Evolutionary conservation across 1,284 basidiomycete genomes (phyloP), one percentile per base, ranked within the genome.

Genomic region (Cystobasidium sp.): DNA sequence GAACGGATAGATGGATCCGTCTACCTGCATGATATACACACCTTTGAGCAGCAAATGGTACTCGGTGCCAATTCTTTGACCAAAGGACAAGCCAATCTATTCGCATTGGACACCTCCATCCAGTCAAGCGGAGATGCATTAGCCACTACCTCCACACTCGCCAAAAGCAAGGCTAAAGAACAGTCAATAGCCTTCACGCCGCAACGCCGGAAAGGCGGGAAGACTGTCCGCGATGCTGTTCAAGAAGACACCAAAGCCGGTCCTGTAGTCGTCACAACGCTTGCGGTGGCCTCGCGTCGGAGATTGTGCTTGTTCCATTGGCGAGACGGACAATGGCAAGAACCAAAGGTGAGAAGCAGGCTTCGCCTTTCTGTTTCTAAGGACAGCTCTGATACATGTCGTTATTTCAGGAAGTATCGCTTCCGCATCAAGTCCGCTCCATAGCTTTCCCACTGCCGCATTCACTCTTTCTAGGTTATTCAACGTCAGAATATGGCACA

Each of bases 251-350:
- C 6, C 7, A 55, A 22, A 18, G 69, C 55, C 9, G 62, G 51
- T 9, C 75, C 75, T 31, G 46, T 52, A 7, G 70, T 76, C n/a
- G 52, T 92, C n/a, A 91, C 92, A 0, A 87, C 88, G 72, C 85
- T 99, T 9, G 86, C 93, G 4, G 86, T 98, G 7, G 95, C 93
- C 16, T 95, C 94, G 80, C 85, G 90, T 77, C 87, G 94, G 76
- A 93, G 90, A 81, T 87, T 94, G 0, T 88, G 96, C 1, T 83
- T 97, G 12, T 94, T 94, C 80, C 86, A 88, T 3, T 97, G 94
- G 93, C 89, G 87, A 77, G 91, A 94, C 78, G 91, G 92, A 24
- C 89, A 92, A 78, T 86, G 90, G 55, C 90, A 91, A 81, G 90
- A 89, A 58, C 84, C 86, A 52, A 89, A 89, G 84, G 92, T 92